Percentiles rank a stretch among this genome's conserved stretches.
phyloP scores from a whole-genome alignment of 208 protist genomes.

The Crithidia thermophila region DNA sequence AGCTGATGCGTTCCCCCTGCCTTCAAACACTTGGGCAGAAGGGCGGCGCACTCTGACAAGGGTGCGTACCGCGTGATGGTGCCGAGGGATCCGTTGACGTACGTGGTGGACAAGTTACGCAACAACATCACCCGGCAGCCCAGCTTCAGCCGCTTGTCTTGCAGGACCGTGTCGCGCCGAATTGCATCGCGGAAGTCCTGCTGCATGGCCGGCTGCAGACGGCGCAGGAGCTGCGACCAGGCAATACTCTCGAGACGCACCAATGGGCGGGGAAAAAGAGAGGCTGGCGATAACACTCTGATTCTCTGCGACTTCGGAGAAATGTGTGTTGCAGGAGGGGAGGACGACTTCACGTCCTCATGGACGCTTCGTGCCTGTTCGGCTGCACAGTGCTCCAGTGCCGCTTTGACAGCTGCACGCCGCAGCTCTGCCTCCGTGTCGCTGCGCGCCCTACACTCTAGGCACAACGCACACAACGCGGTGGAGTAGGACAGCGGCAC shows the following conservation, averaged over 20 bases:
- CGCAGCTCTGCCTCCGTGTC: neutral
- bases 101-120: slow-evolving; percentile 62
- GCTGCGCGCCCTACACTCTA: slow-evolving; percentile 12
- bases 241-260: slow-evolving; percentile 23
- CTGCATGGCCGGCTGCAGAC: slow-evolving; percentile 35
- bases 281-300: neutral
- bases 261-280: slow-evolving; percentile 20
- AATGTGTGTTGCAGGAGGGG: too few relatives aligned
- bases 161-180: slow-evolving; percentile 53
- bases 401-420: neutral
- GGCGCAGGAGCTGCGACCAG: slow-evolving; percentile 22
- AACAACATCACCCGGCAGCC: slow-evolving; percentile 90
- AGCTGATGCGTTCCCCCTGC: slow-evolving; percentile 1
- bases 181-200: slow-evolving; percentile 35
- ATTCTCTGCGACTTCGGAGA: too few relatives aligned
- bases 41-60: slow-evolving; percentile 23
- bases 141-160: slow-evolving; percentile 78
- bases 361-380: neutral
- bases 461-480: slow-evolving; percentile 4
- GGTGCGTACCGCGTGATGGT: slow-evolving; percentile 66
- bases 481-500: slow-evolving; percentile 25
- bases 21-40: slow-evolving; percentile 52
- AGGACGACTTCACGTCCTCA: too few relatives aligned
- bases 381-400: neutral
- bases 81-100: slow-evolving; percentile 85